Base-by-base conservation (phyloP, 2,329 filamentous ascomycete species). In the Davidsoniella neocaledoniae region DNA sequence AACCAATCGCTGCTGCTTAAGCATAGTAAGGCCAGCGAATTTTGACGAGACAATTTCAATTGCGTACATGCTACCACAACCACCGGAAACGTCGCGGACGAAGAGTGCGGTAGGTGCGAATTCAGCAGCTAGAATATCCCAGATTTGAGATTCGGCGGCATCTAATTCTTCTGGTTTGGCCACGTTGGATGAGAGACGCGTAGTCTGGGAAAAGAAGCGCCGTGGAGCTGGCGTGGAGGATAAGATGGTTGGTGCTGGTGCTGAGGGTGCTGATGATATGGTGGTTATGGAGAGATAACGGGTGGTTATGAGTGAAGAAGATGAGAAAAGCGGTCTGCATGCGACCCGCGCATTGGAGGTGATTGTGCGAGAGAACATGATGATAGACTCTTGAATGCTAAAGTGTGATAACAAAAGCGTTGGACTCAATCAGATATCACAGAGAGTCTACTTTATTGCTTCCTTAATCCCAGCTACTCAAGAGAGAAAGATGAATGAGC, bases 31-130 rank as follows among this genome's bases (percentile, higher is more conserved):
- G 43, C 84, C 86, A 49, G 72, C 71, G 64, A 93, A 93, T 58
- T 70, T 73, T 43, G 77, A 71, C 6, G 81, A 84, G 44, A 78
- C 73, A 55, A 91, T 79, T 58, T 88, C 81, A 56, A 93, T 81
- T 50, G 79, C 81, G 66, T 91, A 91, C 86, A 91, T 91, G 60
- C 79, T 84, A 8, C 85, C 85, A 65, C 85, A 93, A 26, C 85
- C 85, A 52, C 86, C 85, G 21, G 81, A 86, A 47, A 91, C 77
- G 65, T 93, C 85, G 62, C 82, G 80, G 8, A 91, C 83, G 63
- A 78, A 63, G 23, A 79, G 63, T 52, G 71, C 63, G 0, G 68
- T 69, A 0, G 74, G 73, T 1, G 61, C 55, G 50, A 77, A 73
- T 58, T 71, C 71, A 5, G 64, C 63, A 16, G 62, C 55, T 48